Base-by-base conservation (phyloP, 768 basidiomycete genomes). In the Amanita pallidorosea region DNA sequence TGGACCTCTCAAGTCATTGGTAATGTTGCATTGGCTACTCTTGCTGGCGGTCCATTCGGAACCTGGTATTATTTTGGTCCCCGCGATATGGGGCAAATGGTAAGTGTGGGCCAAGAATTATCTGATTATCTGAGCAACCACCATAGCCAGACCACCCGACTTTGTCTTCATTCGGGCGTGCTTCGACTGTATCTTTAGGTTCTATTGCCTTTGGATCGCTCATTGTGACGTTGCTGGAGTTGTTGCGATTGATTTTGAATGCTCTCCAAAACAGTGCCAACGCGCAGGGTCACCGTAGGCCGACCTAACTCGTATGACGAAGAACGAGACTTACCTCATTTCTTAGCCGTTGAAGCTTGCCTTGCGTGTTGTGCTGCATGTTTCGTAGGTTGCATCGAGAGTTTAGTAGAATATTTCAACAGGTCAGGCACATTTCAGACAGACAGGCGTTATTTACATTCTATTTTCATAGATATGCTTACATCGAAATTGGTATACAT, bases 31-130 rank as follows among this genome's bases (percentile, higher is more conserved):
- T 71, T 91, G 20, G 79, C 85, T 29, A 89, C 87, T 3, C 76
- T 91, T 27, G 85, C 87, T 6, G 88, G 88, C 33, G 88, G 90
- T 23, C 78, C 81, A 3, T 87, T 78, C 56, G 85, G 83, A 40
- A 70, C 74, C 35, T 85, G 88, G 87, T 90, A 90, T 62, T 91
- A 91, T 67, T 89, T 88, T 58, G 88, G 89, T 5, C 85, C 87
- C 9, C 72, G 75, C 17, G 74, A 76, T 2, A 67, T 75, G 52
- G 81, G 82, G 11, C 64, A 77, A 50, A 83, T 85, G 83, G 80
- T 80, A 57, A 52, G 69, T 46, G 44, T 60, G 25, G 17, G 7
- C 5, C 41, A n/a, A 20, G 42, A 7, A 4, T 7, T 47, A 11
- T 17, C 31, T 45, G 25, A 45, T 15, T 54, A 49, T 53, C 52